Percentiles rank a stretch among this genome's conserved stretches.
Conservation (phyloP, 108 stramenopile genomes). For the Nitzschia palea region DNA sequence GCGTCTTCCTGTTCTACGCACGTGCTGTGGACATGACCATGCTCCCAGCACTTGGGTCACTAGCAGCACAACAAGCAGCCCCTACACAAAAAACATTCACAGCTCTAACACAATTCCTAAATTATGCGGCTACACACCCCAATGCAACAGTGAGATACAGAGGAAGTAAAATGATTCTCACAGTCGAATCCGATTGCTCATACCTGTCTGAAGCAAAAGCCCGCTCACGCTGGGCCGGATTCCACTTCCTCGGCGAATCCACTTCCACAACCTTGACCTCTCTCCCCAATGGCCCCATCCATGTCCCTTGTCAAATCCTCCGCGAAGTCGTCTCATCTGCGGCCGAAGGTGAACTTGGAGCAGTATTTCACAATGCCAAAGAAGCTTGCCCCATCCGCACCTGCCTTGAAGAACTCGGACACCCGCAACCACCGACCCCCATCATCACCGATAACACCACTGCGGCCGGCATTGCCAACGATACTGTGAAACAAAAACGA, state of each 20-base stretch:
- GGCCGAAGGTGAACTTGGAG: not conserved
- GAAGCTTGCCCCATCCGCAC: too few species aligned
- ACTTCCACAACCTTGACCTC: not conserved
- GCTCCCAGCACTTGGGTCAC: too few species aligned
- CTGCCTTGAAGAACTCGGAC: too few species aligned
- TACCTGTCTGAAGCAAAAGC: too few species aligned
- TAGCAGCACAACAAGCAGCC: conserved; percentile 23
- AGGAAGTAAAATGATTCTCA: conserved; percentile 43
- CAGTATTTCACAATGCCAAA: too few species aligned
- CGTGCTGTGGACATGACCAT: conserved; percentile 45
- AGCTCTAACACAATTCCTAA: conserved; percentile 32
- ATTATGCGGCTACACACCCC: conserved; percentile 52
- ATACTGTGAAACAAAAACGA: conserved; percentile 8
- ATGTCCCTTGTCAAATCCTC: too few species aligned
- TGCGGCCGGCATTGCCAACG: conserved; percentile 5
- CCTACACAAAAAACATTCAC: conserved; percentile 12
- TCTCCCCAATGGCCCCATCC: too few species aligned
- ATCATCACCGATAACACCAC: conserved; percentile 8
- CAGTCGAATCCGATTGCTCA: conserved; percentile 34
- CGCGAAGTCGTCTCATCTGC: not conserved
- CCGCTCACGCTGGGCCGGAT: too few species aligned
- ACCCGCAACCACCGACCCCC: too few species aligned
- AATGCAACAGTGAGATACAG: conserved; percentile 35
- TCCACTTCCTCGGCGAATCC: too few species aligned
- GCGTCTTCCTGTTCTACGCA: conserved; percentile 42